Evolutionary conservation across 257 asterid species (phyloP).

Genomic region (Gentiana straminea): DNA sequence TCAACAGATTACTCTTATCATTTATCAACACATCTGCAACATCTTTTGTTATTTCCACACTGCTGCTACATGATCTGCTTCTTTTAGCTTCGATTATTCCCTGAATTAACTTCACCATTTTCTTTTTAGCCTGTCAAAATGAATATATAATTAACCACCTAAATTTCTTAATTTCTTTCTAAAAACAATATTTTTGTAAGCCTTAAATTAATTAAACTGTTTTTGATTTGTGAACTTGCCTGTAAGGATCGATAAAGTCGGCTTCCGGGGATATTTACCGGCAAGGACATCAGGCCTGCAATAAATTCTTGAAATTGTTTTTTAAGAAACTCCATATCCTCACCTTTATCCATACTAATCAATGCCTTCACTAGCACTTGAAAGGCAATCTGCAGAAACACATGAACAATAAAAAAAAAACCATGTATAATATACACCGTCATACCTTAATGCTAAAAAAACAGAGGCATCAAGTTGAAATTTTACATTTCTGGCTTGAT

Average conservation of each 20-base stretch:
- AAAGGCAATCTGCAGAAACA: conserved; percentile 56
- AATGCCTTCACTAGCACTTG: conserved; percentile 74
- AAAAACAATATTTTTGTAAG: not conserved
- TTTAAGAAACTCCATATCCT: conserved; percentile 57
- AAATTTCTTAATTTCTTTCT: not conserved
- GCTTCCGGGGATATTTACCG: conserved; percentile 75
- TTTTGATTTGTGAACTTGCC: conserved; percentile 24
- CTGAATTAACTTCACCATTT: conserved; percentile 55
- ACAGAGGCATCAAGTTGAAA: not conserved
- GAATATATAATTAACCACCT: not conserved
- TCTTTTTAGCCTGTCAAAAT: conserved; percentile 54
- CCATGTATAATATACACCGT: no score
- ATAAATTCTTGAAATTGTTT: conserved; percentile 81
- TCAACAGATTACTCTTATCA: conserved; percentile 42
- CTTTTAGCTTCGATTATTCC: conserved; percentile 50
- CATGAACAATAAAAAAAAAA: not conserved
- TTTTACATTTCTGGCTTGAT: conserved; percentile 61
- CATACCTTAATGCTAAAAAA: no score
- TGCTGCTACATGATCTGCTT: not conserved
- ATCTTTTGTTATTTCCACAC: conserved; percentile 26
- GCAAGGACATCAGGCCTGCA: conserved; percentile 85
- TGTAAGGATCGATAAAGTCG: conserved; percentile 70
- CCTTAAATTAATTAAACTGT: not conserved
- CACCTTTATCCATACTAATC: conserved; percentile 61
- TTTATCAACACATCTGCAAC: conserved; percentile 56